phyloP scores from a whole-genome alignment of 2,329 filamentous ascomycete genomes.

The Aspergillus fructus region DNA sequence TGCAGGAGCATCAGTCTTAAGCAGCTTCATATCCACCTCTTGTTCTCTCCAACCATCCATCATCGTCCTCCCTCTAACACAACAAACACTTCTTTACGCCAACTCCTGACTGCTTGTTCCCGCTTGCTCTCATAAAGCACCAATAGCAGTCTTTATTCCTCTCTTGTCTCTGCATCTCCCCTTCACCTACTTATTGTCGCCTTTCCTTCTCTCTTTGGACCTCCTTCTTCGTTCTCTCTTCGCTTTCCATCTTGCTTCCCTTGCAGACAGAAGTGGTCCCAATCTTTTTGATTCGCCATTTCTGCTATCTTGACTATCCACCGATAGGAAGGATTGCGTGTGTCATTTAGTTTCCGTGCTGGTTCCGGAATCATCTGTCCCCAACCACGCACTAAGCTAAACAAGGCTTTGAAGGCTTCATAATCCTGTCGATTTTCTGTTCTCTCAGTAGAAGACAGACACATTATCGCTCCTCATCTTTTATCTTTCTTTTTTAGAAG shows the following conservation, averaged over 20 bases:
- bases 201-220: constrained; percentile 8
- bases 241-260: constrained; percentile 1
- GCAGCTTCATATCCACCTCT: constrained; percentile 13
- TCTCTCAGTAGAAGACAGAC: neutral
- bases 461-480: constrained; percentile 2
- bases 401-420: neutral
- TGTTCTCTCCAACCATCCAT: neutral
- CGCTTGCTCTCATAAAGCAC: neutral
- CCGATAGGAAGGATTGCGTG: constrained; percentile 1
- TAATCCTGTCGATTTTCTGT: neutral
- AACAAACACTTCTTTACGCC: neutral
- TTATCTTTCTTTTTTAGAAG: too few relatives aligned
- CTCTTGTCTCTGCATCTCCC: constrained; percentile 4
- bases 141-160: constrained; percentile 1
- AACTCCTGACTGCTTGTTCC: neutral
- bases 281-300: neutral
- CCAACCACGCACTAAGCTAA: neutral
- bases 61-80: neutral
- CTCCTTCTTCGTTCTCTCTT: constrained; percentile 11
- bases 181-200: constrained; percentile 3
- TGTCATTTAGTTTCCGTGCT: constrained; percentile 7
- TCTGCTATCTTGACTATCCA: neutral
- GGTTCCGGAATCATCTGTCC: neutral
- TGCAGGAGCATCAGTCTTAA: constrained; percentile 19
- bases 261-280: neutral